Base-by-base conservation (phyloP, 352 stramenopile species). In the Globisporangium barbulae region DNA sequence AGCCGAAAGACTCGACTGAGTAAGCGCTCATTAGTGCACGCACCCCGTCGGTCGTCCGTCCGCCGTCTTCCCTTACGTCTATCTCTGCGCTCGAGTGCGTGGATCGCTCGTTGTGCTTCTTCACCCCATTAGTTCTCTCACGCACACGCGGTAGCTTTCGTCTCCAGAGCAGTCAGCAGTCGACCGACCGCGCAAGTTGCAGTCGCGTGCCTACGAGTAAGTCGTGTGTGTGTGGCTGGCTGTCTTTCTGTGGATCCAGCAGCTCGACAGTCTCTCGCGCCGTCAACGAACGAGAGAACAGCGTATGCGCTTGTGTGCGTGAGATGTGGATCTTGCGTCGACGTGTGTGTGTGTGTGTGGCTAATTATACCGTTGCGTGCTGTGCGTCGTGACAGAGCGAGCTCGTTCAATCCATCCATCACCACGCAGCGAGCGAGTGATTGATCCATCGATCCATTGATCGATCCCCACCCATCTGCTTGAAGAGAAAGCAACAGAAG, bases 391-490 rank as follows among this genome's bases (percentile, higher is more conserved):
- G 42, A 48, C 42, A 48, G 42, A 21, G 42, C 42, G 42, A 45
- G 39, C 39, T 45, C 28, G 35, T 41, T 41, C 53, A 22, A 35
- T 55, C 56, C n/a, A 45, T 30, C 39, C 44, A 41, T 30, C 56
- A 28, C 21, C 59, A 60, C 61, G 31, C 58, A 56, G 28, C 52
- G 52, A 44, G 15, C 25, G 33, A 30, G 61, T 61, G 52, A 56
- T 60, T 66, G 61, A 66, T 66, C 39, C 59, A 66, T 66, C 61
- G 63, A 53, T 68, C 63, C 48, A 68, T 63, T 56, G 57, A 64
- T 68, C 63, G 63, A 68, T 68, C 62, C 25, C 50, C 37, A 30
- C 28, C 41, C 45, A 58, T 53, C 55, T 62, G 48, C 47, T 45
- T 58, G 59, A 41, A 28, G 52, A 33, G 39, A 41, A 42, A 31